A percentile compares a stretch with the other conserved stretches of the same genome.
These are phyloP conservation scores for Hylodesmum podocarpum DNA, from an alignment of 306 rosid genomes.

Conservation along the genomic window DNA sequence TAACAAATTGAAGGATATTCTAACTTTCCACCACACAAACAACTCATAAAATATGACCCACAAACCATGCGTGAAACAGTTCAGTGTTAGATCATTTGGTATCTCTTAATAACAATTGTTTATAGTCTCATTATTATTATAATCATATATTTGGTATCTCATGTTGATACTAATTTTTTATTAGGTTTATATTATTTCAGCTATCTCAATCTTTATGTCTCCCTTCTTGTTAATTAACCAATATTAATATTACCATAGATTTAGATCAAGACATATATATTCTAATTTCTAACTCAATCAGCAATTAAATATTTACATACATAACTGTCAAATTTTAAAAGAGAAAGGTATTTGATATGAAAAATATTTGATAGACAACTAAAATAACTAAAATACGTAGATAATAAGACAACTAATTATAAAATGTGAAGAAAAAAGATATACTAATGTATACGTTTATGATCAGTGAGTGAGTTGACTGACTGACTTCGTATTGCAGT, in stretches of 20 bases:
- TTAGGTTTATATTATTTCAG: not conserved
- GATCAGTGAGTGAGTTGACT: too few relatives aligned
- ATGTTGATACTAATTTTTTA: not conserved
- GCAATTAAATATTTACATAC: not conserved
- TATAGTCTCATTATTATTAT: conserved; percentile 20
- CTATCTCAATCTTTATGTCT: conserved; percentile 32
- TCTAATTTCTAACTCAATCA: not conserved
- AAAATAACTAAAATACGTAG: too few relatives aligned
- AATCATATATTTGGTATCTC: conserved; percentile 15
- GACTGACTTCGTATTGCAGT: too few relatives aligned
- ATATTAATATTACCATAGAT: not conserved
- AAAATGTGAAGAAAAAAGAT: too few relatives aligned
- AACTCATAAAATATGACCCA: conserved; percentile 86
- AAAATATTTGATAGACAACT: too few relatives aligned
- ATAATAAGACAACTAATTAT: too few relatives aligned
- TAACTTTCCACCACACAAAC: conserved; percentile 78
- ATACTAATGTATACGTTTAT: too few relatives aligned
- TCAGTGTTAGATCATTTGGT: conserved; percentile 67
- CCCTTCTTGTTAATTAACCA: conserved; percentile 21
- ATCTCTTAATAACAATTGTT: conserved; percentile 32
- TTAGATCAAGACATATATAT: conserved; percentile 4
- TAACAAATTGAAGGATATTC: conserved; percentile 59
- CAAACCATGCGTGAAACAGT: conserved; percentile 82
- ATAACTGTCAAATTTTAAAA: too few relatives aligned
- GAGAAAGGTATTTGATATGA: too few relatives aligned